phyloP scores from a whole-genome alignment of 768 basidiomycete genomes.

The Termitomyces sp. region DNA sequence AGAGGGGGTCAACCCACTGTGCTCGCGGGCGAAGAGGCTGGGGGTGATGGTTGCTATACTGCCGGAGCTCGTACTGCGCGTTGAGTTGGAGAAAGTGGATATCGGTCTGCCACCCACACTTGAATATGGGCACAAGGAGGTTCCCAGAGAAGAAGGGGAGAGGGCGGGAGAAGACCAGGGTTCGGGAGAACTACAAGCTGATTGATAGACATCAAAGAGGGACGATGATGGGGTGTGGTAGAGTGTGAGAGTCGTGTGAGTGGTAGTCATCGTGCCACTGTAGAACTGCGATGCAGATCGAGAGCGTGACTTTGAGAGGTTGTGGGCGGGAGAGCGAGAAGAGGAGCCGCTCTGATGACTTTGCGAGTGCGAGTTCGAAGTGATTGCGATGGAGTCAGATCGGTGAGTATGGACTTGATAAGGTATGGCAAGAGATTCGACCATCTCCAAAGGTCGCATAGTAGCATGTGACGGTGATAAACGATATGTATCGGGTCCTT shows the following conservation, averaged over 20 bases:
- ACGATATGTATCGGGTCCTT: constrained; percentile 4
- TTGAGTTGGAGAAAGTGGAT: constrained; percentile 18
- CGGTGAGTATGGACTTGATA: constrained; percentile 1
- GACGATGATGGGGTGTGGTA: constrained; percentile 81
- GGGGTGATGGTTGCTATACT: constrained; percentile 57
- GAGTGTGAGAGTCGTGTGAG: constrained; percentile 50
- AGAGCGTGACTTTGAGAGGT: constrained; percentile 37
- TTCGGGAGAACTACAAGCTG: constrained; percentile 56
- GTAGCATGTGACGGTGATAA: constrained; percentile 17
- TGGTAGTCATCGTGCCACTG: constrained; percentile 50
- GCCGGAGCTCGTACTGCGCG: constrained; percentile 29
- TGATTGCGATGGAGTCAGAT: constrained; percentile 22
- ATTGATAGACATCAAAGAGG: constrained; percentile 55
- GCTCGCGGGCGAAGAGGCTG: constrained; percentile 42
- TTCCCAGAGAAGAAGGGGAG: background rate
- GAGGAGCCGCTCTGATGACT: constrained; percentile 14
- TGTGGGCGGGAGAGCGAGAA: constrained; percentile 24
- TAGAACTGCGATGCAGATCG: constrained; percentile 36
- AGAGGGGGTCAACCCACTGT: constrained; percentile 3
- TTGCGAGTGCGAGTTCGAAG: constrained; percentile 17
- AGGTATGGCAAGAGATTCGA: constrained; percentile 9
- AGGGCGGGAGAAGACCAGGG: constrained; percentile 23
- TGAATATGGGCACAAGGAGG: constrained; percentile 17
- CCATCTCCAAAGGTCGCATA: constrained; percentile 12
- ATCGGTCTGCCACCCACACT: constrained; percentile 18